Evolutionary conservation across 257 asterid genomes (phyloP), one percentile per base, ranked within the genome.

Genomic region (Penstemon eatonii): DNA sequence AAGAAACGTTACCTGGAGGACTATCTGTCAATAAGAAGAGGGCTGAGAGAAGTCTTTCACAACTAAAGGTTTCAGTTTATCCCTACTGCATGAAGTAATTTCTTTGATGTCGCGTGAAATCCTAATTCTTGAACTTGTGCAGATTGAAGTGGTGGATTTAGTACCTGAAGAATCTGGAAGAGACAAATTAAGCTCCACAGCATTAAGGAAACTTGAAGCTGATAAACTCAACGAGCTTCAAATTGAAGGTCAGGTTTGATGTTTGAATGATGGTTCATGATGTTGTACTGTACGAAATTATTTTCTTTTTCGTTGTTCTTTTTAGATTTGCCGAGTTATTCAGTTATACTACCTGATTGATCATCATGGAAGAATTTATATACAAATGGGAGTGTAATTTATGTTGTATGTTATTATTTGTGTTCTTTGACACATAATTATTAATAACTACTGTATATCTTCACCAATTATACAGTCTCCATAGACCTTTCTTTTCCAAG

Each of bases 1-100:
- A 90, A 83, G 98, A 92, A 73, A 92, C 98, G 19, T 75, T 67
- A 47, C 79, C 92, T 0, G 98, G 98, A 37, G 98, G 96, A 47
- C 60, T 92, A 56, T 86, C 96, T 0, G 98, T 92, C 9, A 90
- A 92, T 63, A 86, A 74, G 80, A 92, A 72, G 85, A 84, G 98
- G 76, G 91, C 90, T 0, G 97, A 90, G 80, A 84, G 81, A 58
- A 88, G 89, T 56, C 93, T 92, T 50, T 75, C 92, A 2, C 94
- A 80, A 55, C 86, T 92, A 12, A 78, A 82, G 98, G 98, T 90
- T 40, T 19, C 5, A 38, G 46, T 13, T 60, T 36, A 10, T 70
- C 59, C 13, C 13, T 59, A 49, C 47, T 50, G 57, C 56, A 5
- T 6, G 52, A 59, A 57, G 43, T 49, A 49, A 9, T 60, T 15